Percentiles rank a stretch among this genome's conserved stretches.
These are phyloP conservation scores for Tanacetum coccineum DNA, from an alignment of 129 eudicot species.

Conservation along the genomic window DNA sequence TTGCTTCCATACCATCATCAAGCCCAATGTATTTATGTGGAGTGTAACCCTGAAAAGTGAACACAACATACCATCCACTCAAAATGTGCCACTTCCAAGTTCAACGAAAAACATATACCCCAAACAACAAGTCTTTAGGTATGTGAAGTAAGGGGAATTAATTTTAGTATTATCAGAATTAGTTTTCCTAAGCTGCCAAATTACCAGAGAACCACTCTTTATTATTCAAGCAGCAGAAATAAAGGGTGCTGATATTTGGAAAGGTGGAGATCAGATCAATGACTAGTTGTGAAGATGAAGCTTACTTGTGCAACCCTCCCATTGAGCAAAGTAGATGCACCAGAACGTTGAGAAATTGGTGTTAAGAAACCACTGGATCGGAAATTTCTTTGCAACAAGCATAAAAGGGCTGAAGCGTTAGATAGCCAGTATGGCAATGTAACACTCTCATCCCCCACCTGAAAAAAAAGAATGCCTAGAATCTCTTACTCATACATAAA, in stretches of 20 bases:
- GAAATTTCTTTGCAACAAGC: constrained; percentile 84
- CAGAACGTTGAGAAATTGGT: constrained; percentile 71
- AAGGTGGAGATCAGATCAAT: background rate
- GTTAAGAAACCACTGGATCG: constrained; percentile 83
- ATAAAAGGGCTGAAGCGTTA: constrained; percentile 88
- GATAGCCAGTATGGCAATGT: constrained; percentile 72
- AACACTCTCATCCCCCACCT: constrained; percentile 84
- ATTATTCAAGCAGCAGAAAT: constrained; percentile 1
- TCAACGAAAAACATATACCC: background rate
- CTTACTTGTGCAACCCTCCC: constrained; percentile 85
- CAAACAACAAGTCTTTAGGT: background rate
- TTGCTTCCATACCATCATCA: constrained; percentile 95
- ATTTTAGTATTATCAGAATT: background rate
- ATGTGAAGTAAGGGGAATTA: background rate
- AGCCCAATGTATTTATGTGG: constrained; percentile 67
- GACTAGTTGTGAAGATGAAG: background rate
- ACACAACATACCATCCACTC: constrained; percentile 7
- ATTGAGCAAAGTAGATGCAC: constrained; percentile 54
- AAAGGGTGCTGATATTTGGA: background rate
- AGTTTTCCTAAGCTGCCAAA: background rate
- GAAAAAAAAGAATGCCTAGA: constrained; percentile 20
- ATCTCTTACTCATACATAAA: background rate
- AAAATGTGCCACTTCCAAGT: no score
- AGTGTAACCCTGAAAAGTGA: constrained; percentile 51
- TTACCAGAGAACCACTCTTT: no score